Base-by-base conservation (phyloP, 106 monocot genomes). In the Dendrobium catenatum region DNA sequence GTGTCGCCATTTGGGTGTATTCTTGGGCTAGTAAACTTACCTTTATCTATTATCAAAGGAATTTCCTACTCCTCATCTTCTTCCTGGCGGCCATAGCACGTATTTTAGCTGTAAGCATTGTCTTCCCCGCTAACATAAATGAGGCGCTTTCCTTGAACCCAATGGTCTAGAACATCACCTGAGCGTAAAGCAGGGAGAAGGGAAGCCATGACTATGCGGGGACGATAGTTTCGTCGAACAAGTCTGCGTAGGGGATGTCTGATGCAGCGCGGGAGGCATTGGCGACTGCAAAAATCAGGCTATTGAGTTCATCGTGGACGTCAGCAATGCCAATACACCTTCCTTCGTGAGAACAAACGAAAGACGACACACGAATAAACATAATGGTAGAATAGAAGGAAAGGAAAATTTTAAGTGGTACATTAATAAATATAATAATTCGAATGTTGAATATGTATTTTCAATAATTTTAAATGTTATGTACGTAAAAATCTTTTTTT, bases 181-280 rank as follows among this genome's bases (percentile, higher is more conserved):
- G 81, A 0, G 81, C 91, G 77, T 91, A 94, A 87, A 72, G 81
- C 81, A 6, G 84, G 87, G 19, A 87, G 80, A 19, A 66, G 9
- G 49, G 89, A 5, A 0, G 89, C 85, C 88, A 86, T 90, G 1
- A 84, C 82, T 0, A 90, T 82, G 13, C 86, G 84, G 15, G 90
- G 90, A 6, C 88, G 83, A 42, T 88, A 86, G 16, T 37, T 64
- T 18, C 19, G 51, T 49, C 33, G 40, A 9, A 51, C 17, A 10
- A 85, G 79, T 20, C 42, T 42, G 29, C 68, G 66, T 41, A 83
- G 85, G 0, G 80, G 78, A 9, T 37, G 16, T 5, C 74, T 0
- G 81, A 61, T 42, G 20, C 58, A 0, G 76, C 48, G 4, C 9
- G 24, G 8, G 70, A 67, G 4, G 88, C 88, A 0, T 76, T 8